Percentiles rank a stretch among this genome's conserved stretches.
Evolutionary conservation across 768 basidiomycete genomes (phyloP).

Genomic region (Lyophyllum semitale): DNA sequence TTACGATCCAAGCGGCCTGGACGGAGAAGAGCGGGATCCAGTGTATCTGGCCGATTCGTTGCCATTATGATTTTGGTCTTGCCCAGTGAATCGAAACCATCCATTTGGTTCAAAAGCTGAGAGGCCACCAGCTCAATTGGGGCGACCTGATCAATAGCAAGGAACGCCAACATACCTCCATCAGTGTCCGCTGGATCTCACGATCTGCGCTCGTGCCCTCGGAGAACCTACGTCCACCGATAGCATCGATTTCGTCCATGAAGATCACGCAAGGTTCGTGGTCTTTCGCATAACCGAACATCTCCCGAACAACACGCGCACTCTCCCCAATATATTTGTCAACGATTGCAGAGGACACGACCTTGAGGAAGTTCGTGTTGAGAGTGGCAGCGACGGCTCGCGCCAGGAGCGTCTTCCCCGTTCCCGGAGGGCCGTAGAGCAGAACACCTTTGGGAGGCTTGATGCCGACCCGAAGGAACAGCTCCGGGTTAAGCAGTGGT

Average conservation of each 20-base stretch:
- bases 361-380: constrained; percentile 96
- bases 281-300: constrained; percentile 98
- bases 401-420: constrained; percentile 94
- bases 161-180: constrained; percentile 62
- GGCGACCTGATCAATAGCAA: not conserved
- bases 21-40: constrained; percentile 94
- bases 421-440: constrained; percentile 94
- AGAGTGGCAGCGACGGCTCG: constrained; percentile 95
- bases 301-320: constrained; percentile 93
- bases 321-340: constrained; percentile 99
- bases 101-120: constrained; percentile 97
- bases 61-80: constrained; percentile 98
- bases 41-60: constrained; percentile 98
- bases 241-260: constrained; percentile 99
- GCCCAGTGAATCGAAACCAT: constrained; percentile 97
- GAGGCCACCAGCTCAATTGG: not conserved
- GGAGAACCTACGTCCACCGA: constrained; percentile 84
- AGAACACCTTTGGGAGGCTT: constrained; percentile 96
- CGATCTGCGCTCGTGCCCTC: constrained; percentile 98
- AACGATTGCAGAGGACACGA: constrained; percentile 97
- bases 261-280: constrained; percentile 99
- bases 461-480: constrained; percentile 95
- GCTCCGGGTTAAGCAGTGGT: constrained; percentile 89
- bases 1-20: constrained; percentile 96
- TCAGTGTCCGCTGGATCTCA: constrained; percentile 97